Evolutionary conservation across 1,139 yeast genomes (phyloP), one percentile per base, ranked within the genome.

Genomic region (Suhomyces panamericanus): DNA sequence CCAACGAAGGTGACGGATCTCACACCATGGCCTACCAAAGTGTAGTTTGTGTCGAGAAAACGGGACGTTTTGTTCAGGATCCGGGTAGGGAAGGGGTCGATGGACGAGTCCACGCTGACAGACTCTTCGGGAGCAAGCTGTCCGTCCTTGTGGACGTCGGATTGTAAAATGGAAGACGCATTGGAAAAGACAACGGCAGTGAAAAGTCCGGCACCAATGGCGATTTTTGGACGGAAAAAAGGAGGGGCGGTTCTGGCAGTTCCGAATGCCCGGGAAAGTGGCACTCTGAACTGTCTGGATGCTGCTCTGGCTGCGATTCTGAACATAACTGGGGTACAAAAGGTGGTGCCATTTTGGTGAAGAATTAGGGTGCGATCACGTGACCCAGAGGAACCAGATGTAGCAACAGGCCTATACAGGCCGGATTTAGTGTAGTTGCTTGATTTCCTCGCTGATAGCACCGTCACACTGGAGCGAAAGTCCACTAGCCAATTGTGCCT

Each of bases 1-100:
- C 77, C 73, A 33, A 90, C 57, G 58, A 91, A 87, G 0, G 97
- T 87, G 12, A 91, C 97, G 0, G 85, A 69, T 56, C 98, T 73
- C 3, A 84, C 81, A 0, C 98, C 98, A 47, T 79, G 76, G 0
- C 96, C 98, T 11, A 93, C 57, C 38, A 90, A 62, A 38, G 74
- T 66, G 56, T 68, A 83, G 32, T 67, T 60, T 9, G 60, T 49
- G 15, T 49, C 49, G 16, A 63, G 48, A 36, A 61, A 58, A 3
- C 50, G 42, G 14, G 61, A 54, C 4, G 59, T 55, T 1, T 60
- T 49, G 11, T 58, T 50, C 1, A 46, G 40, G 9, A 76, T 54
- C 1, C 49, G 42, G 2, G 62, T 56, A 1, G 87, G 83, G 50
- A 83, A 80, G 2, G 85, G 76, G 31, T 73, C 69, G 24, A 83